Conservation (phyloP, 768 basidiomycete species). For the Russula vinacea region DNA sequence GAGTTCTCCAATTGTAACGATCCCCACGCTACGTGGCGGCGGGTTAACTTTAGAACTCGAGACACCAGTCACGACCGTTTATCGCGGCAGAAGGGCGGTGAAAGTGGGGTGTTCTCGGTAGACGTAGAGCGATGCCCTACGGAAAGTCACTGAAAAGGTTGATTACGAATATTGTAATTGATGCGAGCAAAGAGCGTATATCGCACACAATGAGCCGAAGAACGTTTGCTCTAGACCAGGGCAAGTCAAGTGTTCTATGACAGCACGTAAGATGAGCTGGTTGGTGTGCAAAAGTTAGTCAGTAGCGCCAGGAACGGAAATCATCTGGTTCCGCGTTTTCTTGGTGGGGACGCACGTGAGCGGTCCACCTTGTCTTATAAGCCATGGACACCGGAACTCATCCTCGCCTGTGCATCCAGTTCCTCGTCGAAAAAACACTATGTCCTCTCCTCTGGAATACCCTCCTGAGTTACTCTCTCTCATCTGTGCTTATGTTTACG, state of each 20-base stretch:
- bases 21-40: background rate
- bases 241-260: too few species aligned
- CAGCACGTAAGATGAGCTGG: conserved; percentile 5
- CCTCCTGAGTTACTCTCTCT: conserved; percentile 70
- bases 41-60: conserved; percentile 5
- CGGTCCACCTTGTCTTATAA: background rate
- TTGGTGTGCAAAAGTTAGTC: background rate
- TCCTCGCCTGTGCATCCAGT: background rate
- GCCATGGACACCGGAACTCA: conserved; percentile 11
- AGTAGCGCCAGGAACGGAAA: conserved; percentile 1
- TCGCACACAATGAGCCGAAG: conserved; percentile 6
- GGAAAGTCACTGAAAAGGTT: background rate
- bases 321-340: background rate
- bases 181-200: background rate
- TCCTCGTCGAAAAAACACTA: background rate
- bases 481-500: conserved; percentile 71
- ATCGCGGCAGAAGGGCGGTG: background rate
- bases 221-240: conserved; percentile 18
- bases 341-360: conserved; percentile 12
- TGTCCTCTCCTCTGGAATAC: conserved; percentile 43
- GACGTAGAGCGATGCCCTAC: background rate
- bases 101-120: too few species aligned
- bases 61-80: background rate
- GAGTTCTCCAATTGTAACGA: background rate
- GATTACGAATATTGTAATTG: background rate